These are phyloP conservation scores for Pilaira anomala DNA, from an alignment of 192 early-diverging fungal genomes.

Conservation along the genomic window DNA sequence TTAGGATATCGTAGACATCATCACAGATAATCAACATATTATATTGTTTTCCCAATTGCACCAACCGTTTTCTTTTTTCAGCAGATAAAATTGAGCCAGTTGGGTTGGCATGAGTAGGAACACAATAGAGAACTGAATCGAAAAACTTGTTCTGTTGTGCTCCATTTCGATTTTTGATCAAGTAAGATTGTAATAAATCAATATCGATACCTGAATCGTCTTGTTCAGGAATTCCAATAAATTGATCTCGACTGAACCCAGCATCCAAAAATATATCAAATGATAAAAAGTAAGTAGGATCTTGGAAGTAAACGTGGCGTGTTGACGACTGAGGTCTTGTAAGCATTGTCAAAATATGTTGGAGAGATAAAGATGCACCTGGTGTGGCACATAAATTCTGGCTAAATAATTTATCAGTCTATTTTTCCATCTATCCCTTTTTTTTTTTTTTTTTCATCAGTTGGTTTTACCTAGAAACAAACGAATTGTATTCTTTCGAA, in stretches of 20 bases:
- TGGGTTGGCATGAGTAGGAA: constrained; percentile 37
- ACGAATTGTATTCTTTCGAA: constrained; percentile 13
- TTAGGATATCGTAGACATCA: constrained; percentile 38
- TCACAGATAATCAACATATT: constrained; percentile 34
- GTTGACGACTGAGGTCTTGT: constrained; percentile 19
- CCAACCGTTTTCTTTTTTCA: constrained; percentile 12
- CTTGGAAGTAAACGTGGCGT: constrained; percentile 26
- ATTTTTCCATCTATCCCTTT: too few species aligned
- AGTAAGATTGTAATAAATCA: not conserved
- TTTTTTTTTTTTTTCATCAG: not conserved
- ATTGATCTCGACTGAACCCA: constrained; percentile 21
- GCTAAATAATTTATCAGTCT: constrained; percentile 1
- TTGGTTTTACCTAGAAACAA: not conserved
- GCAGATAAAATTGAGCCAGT: constrained; percentile 19
- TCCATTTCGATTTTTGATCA: not conserved
- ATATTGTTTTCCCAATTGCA: constrained; percentile 24
- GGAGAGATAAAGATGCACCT: constrained; percentile 27
- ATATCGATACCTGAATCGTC: constrained; percentile 21
- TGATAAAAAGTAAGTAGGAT: constrained; percentile 31
- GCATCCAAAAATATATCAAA: constrained; percentile 27
- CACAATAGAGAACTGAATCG: constrained; percentile 28
- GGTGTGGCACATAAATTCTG: constrained; percentile 16
- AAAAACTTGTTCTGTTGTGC: not conserved
- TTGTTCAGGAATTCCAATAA: constrained; percentile 25
- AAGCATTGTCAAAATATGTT: constrained; percentile 19